Percentiles rank a stretch among this genome's conserved stretches.
Conservation (phyloP, 805 yeast species). For the Saccharomyces cerevisiae region DNA sequence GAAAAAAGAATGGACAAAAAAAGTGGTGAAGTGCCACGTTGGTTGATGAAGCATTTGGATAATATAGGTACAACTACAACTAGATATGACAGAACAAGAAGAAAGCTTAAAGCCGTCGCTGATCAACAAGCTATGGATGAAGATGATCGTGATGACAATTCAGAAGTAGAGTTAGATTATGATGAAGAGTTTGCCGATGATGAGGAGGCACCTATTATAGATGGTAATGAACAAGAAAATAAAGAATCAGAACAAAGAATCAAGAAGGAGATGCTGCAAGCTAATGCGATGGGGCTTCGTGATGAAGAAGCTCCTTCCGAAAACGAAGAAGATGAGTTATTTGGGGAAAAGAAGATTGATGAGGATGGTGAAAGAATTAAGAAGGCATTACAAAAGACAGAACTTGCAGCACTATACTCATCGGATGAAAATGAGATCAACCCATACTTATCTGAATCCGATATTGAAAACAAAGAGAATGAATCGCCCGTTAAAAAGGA, state of each 20-base stretch:
- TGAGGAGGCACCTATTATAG: slow-evolving; percentile 96
- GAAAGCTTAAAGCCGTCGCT: slow-evolving; percentile 43
- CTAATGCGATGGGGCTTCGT: slow-evolving; percentile 58
- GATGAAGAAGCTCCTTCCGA: slow-evolving; percentile 57
- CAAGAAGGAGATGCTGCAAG: slow-evolving; percentile 76
- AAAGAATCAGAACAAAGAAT: slow-evolving; percentile 79
- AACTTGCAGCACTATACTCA: slow-evolving; percentile 64
- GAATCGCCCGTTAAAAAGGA: background rate
- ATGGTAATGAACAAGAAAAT: slow-evolving; percentile 91
- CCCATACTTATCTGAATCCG: slow-evolving; percentile 73
- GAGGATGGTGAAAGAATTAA: slow-evolving; percentile 84
- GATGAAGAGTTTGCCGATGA: slow-evolving; percentile 98
- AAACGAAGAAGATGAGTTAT: slow-evolving; percentile 61
- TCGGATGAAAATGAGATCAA: slow-evolving; percentile 84
- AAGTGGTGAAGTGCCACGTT: slow-evolving; percentile 66
- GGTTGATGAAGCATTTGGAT: slow-evolving; percentile 90
- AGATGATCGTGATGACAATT: slow-evolving; percentile 52
- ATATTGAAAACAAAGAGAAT: slow-evolving; percentile 40
- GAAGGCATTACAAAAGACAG: slow-evolving; percentile 76
- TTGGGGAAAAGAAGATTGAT: slow-evolving; percentile 71
- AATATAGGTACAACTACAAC: slow-evolving; percentile 46
- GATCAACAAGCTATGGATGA: slow-evolving; percentile 32
- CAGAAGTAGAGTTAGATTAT: slow-evolving; percentile 85
- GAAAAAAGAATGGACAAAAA: slow-evolving; percentile 87
- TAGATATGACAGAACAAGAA: slow-evolving; percentile 41